A percentile compares a stretch with the other conserved stretches of the same genome.
Conservation (phyloP, 805 yeast genomes). For the Candida morakotiae region DNA sequence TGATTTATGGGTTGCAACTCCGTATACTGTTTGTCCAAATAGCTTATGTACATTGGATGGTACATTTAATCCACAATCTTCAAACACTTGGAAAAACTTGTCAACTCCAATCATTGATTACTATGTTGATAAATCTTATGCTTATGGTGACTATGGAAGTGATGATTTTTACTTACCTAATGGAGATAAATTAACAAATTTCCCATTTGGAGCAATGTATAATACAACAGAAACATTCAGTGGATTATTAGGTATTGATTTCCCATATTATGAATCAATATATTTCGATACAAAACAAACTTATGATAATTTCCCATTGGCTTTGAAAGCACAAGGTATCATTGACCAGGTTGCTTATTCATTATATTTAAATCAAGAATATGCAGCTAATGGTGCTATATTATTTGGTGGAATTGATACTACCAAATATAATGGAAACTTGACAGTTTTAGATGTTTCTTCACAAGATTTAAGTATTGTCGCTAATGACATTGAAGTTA, state of each 20-base stretch:
- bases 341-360: slow-evolving; percentile 31
- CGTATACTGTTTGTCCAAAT: no score
- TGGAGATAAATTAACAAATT: no score
- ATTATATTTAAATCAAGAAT: slow-evolving; percentile 25
- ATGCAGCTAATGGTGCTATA: slow-evolving; percentile 16
- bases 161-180: no score
- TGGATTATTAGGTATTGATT: slow-evolving; percentile 20
- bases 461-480: slow-evolving; percentile 3
- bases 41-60: no score
- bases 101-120: no score
- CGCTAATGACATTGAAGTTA: not conserved
- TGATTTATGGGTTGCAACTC: no score
- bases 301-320: slow-evolving; percentile 31
- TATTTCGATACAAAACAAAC: not conserved
- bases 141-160: no score
- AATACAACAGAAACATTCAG: no score
- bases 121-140: no score
- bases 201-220: no score
- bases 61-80: no score
- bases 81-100: no score
- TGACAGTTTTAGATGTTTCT: slow-evolving; percentile 7
- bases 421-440: slow-evolving; percentile 20
- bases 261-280: slow-evolving; percentile 9
- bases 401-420: slow-evolving; percentile 26
- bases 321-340: slow-evolving; percentile 25